A percentile compares a stretch with the other conserved stretches of the same genome.
Conservation (phyloP, 2,329 filamentous ascomycete species). For the Neofusicoccum umdonicola region DNA sequence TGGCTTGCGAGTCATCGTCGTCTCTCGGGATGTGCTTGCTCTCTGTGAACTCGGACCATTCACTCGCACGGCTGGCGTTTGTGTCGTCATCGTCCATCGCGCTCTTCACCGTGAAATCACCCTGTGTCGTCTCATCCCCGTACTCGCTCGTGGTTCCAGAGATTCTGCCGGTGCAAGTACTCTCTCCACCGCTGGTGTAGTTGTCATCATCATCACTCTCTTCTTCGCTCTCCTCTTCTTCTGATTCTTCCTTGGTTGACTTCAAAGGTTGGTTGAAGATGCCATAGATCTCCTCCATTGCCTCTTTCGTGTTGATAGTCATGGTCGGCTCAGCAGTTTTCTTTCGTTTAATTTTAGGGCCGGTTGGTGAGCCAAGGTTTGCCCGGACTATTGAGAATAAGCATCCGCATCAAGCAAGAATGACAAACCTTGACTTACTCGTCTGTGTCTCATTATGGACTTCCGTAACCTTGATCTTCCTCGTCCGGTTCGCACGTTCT, state of each 20-base stretch:
- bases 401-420: neutral
- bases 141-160: slow-evolving; percentile 64
- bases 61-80: slow-evolving; percentile 57
- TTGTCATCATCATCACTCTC: slow-evolving; percentile 69
- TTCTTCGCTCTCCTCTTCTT: slow-evolving; percentile 63
- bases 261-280: slow-evolving; percentile 88
- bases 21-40: slow-evolving; percentile 64
- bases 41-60: slow-evolving; percentile 85
- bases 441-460: slow-evolving; percentile 86
- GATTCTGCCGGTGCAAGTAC: slow-evolving; percentile 72
- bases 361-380: slow-evolving; percentile 84
- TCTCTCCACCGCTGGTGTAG: slow-evolving; percentile 84
- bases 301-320: slow-evolving; percentile 93
- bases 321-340: slow-evolving; percentile 84
- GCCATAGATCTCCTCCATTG: slow-evolving; percentile 95
- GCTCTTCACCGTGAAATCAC: slow-evolving; percentile 51
- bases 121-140: slow-evolving; percentile 57
- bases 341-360: slow-evolving; percentile 77
- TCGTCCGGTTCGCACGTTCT: slow-evolving; percentile 49
- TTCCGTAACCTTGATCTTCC: slow-evolving; percentile 67
- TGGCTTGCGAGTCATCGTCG: slow-evolving; percentile 30
- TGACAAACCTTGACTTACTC: slow-evolving; percentile 55
- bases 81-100: slow-evolving; percentile 24
- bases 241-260: slow-evolving; percentile 42
- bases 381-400: slow-evolving; percentile 68